A percentile compares a stretch with the other conserved stretches of the same genome.
Conservation (phyloP, 1,284 basidiomycete genomes). For the Marasmius sp. region DNA sequence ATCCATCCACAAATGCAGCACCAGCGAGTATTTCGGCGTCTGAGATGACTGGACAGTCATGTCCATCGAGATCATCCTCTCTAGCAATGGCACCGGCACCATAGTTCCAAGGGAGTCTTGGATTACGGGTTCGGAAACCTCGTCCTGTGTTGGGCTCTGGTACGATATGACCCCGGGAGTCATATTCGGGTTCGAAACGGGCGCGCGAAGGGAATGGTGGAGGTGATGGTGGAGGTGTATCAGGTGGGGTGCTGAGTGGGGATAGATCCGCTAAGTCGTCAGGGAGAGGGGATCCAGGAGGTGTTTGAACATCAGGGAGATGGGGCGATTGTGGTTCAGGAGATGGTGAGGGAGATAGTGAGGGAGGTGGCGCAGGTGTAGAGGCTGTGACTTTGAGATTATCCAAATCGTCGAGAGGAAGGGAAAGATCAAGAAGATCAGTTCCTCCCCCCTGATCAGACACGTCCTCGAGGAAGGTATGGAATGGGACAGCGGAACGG, state of each 20-base stretch:
- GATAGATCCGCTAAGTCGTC: not conserved
- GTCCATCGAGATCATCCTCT: too few relatives aligned
- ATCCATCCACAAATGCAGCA: not conserved
- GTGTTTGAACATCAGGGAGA: constrained; percentile 5
- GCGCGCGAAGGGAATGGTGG: constrained; percentile 5
- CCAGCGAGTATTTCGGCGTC: not conserved
- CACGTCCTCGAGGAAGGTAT: not conserved
- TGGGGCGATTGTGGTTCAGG: not conserved
- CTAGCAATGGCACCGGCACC: not conserved
- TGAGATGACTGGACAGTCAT: too few relatives aligned
- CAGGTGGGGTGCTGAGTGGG: not conserved
- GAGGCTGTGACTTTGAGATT: not conserved
- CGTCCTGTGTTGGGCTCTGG: constrained; percentile 7
- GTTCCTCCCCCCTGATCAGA: constrained; percentile 10
- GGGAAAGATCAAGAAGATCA: not conserved
- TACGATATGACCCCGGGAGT: not conserved
- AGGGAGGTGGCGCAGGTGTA: not conserved
- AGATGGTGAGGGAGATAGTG: not conserved
- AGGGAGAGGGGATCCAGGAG: constrained; percentile 4
- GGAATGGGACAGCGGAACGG: not conserved
- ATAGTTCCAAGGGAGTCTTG: constrained; percentile 6
- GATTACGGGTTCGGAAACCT: not conserved
- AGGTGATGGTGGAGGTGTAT: not conserved
- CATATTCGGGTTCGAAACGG: not conserved
- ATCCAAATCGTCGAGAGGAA: not conserved